Base-by-base conservation (phyloP, 441 rosid genomes). In the Erodium trifolium region DNA sequence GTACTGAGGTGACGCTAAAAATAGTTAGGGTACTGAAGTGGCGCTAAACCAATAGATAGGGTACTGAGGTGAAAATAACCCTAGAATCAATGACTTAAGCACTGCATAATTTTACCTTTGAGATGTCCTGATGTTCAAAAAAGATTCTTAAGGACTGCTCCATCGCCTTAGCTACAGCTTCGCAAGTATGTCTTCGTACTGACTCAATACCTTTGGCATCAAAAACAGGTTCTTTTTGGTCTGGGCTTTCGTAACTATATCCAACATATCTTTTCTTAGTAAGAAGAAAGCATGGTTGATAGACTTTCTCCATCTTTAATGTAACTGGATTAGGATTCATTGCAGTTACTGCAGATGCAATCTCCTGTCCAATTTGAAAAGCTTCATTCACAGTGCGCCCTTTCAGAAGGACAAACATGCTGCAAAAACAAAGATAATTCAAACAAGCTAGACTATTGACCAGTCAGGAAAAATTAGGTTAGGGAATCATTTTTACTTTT, bases 151-250 rank as follows among this genome's bases (percentile, higher is more conserved):
- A 72, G 19, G 98, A 90, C 79, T 85, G 89, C 82, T 92, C 98
- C 99, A 94, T 79, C 66, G 86, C 83, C 80, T 92, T 94, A 70
- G 97, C 73, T 60, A 94, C 99, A 67, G 90, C 99, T 63, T 67
- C 80, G 72, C 99, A 94, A 18, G 96, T 86, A 82, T 94, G 98
- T 78, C 99, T 82, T 27, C 99, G 90, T 74, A 94, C 98, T 72
- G 99, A 90, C 83, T 94, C 99, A 37, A 92, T 92, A 64, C 99
- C 99, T 80, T 92, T 94, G 71, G 99, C 99, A 82, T 94, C 99
- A 82, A 88, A 92, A 14, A 74, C 60, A 70, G 98, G 99, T 75
- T 86, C 80, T 10, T 49, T 71, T 84, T 92, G 96, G 78, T 88
- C 85, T 7, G 86, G 81, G 75, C 77, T 87, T 82, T 90, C 99